A percentile compares a stretch with the other conserved stretches of the same genome.
Conservation (phyloP, 2,329 filamentous ascomycete species). For the Cladosporium colombiae region DNA sequence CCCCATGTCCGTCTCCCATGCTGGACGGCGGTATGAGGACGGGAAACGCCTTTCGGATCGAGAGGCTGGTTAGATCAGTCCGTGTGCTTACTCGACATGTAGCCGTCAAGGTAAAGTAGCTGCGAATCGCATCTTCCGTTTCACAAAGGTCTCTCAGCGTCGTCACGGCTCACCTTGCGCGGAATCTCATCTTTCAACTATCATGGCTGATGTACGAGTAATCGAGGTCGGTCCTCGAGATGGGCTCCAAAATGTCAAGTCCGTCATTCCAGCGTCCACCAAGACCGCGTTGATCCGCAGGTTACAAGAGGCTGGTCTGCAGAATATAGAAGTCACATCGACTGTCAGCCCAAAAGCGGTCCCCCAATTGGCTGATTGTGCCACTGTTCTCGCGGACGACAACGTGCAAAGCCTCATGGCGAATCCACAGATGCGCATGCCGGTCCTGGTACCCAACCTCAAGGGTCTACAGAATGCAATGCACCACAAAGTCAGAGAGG, state of each 20-base stretch:
- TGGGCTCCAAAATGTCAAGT: slow-evolving; percentile 57
- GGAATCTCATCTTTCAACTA: background rate
- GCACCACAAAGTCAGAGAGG: slow-evolving; percentile 38
- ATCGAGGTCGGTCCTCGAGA: slow-evolving; percentile 57
- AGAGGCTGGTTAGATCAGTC: background rate
- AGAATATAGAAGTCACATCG: slow-evolving; percentile 54
- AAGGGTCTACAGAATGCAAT: slow-evolving; percentile 60
- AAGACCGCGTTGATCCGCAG: slow-evolving; percentile 53
- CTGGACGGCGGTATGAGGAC: background rate
- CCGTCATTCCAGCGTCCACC: slow-evolving; percentile 48
- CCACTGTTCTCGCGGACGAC: slow-evolving; percentile 23
- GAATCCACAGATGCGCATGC: slow-evolving; percentile 24
- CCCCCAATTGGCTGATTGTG: slow-evolving; percentile 45
- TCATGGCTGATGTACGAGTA: slow-evolving; percentile 44
- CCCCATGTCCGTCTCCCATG: background rate
- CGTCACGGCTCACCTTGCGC: background rate
- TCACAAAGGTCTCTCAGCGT: background rate
- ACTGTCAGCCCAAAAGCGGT: slow-evolving; percentile 58
- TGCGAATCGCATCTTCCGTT: background rate
- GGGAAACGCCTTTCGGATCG: background rate
- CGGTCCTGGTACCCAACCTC: slow-evolving; percentile 45
- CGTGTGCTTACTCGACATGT: background rate
- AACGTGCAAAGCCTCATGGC: background rate
- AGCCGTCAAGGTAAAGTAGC: background rate
- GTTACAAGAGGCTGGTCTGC: slow-evolving; percentile 51